phyloP scores from a whole-genome alignment of 768 basidiomycete species.

The Artomyces pyxidatus region DNA sequence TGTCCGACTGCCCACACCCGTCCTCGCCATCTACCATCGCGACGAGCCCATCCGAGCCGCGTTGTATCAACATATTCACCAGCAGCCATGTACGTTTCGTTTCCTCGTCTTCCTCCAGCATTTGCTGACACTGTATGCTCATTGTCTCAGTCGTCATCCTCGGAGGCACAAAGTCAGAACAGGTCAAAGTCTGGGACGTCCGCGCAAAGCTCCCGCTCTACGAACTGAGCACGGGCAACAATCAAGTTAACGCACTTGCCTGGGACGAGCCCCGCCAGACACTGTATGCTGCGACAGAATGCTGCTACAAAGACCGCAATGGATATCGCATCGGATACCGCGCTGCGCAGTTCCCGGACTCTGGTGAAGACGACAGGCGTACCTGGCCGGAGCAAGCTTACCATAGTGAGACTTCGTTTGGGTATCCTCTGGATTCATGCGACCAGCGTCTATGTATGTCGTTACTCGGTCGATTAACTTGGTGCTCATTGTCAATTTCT shows the following conservation, averaged over 20 bases:
- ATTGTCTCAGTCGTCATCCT: slow-evolving; percentile 15
- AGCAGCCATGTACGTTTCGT: not conserved
- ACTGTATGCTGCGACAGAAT: slow-evolving; percentile 31
- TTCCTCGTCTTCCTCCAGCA: too few species aligned
- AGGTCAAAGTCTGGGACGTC: slow-evolving; percentile 36
- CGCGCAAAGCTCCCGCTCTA: slow-evolving; percentile 29
- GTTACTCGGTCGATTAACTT: slow-evolving; percentile 14
- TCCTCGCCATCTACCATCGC: slow-evolving; percentile 24
- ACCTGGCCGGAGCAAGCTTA: slow-evolving; percentile 25
- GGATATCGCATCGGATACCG: slow-evolving; percentile 20
- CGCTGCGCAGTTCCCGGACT: slow-evolving; percentile 15
- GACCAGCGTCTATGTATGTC: slow-evolving; percentile 29
- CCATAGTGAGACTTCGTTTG: slow-evolving; percentile 25
- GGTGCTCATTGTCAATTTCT: not conserved
- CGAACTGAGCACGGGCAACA: slow-evolving; percentile 41
- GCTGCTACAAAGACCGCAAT: slow-evolving; percentile 22
- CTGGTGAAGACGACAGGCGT: not conserved
- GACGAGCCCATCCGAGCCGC: slow-evolving; percentile 16
- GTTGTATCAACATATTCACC: slow-evolving; percentile 24
- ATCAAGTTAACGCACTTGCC: slow-evolving; percentile 25
- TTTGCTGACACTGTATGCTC: not conserved
- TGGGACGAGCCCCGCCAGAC: slow-evolving; percentile 23
- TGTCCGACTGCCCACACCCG: slow-evolving; percentile 28
- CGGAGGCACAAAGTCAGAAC: slow-evolving; percentile 24
- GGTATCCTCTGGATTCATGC: slow-evolving; percentile 29